Percentiles rank a stretch among this genome's conserved stretches.
These are phyloP conservation scores for Penicillium carneum DNA, from an alignment of 2,329 filamentous ascomycete species.

Conservation along the genomic window DNA sequence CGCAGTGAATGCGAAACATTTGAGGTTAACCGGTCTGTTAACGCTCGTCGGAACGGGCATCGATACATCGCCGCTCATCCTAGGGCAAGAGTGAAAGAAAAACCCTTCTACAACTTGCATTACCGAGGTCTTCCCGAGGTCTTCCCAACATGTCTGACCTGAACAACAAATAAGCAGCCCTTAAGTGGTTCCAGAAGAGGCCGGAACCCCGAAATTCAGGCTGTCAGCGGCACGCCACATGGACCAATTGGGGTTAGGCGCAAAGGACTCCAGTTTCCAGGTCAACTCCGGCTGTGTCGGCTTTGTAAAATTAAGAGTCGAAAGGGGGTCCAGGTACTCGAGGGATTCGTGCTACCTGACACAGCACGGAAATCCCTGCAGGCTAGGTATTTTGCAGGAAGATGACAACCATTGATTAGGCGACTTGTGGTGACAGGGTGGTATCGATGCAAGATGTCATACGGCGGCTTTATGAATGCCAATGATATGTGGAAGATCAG, in stretches of 20 bases:
- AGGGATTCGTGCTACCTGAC: not conserved
- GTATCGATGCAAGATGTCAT: constrained; percentile 7
- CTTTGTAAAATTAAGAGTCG: not conserved
- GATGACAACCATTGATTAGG: constrained; percentile 3
- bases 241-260: constrained; percentile 7
- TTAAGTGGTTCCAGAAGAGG: constrained; percentile 2
- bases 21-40: not conserved
- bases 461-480: not conserved
- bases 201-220: constrained; percentile 1
- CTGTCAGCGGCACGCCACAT: constrained; percentile 12
- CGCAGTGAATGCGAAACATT: not conserved
- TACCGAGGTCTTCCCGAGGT: not conserved
- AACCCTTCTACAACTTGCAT: not conserved
- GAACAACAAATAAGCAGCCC: not conserved
- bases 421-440: not conserved
- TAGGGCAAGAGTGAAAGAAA: not conserved
- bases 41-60: not conserved
- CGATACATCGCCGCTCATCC: not conserved
- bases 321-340: constrained; percentile 10
- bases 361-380: not conserved
- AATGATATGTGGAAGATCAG: constrained; percentile 13
- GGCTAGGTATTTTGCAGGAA: not conserved
- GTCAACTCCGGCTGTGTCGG: constrained; percentile 11
- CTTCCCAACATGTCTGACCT: not conserved
- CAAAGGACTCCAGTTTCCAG: constrained; percentile 3